phyloP scores from a whole-genome alignment of 2,329 filamentous ascomycete genomes.

The Trichoderma semiorbis region DNA sequence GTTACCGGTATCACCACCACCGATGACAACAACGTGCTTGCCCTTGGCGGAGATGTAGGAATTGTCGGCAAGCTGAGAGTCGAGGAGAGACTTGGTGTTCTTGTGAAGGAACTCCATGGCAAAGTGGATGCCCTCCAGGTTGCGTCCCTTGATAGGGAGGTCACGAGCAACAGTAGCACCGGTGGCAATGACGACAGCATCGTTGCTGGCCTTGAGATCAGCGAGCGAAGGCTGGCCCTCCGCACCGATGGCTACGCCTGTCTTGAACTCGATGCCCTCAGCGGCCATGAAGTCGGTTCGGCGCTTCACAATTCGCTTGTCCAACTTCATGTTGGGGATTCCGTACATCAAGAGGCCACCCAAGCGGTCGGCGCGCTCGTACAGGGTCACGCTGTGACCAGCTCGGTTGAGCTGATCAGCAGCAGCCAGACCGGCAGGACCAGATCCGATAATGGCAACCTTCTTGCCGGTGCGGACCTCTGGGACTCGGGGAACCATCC shows the following conservation, averaged over 20 bases:
- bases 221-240: conserved; percentile 59
- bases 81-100: conserved; percentile 96
- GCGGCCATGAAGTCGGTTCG: conserved; percentile 92
- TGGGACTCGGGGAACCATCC: conserved; percentile 86
- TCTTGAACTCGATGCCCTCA: conserved; percentile 81
- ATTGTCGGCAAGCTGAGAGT: conserved; percentile 80
- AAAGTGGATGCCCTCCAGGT: conserved; percentile 86
- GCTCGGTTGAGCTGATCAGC: conserved; percentile 94
- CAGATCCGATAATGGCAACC: conserved; percentile 85
- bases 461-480: conserved; percentile 81
- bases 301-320: conserved; percentile 95
- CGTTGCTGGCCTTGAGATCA: conserved; percentile 68
- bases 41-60: conserved; percentile 91
- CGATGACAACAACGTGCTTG: conserved; percentile 95
- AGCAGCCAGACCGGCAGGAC: conserved; percentile 82
- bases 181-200: conserved; percentile 87
- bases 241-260: conserved; percentile 73
- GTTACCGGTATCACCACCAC: conserved; percentile 95
- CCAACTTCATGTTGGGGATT: conserved; percentile 99
- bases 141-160: conserved; percentile 83
- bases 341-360: conserved; percentile 97
- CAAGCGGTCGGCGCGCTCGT: conserved; percentile 85
- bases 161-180: conserved; percentile 92
- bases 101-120: conserved; percentile 97
- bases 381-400: conserved; percentile 84